These are phyloP conservation scores for Sclerotinia minor DNA, from an alignment of 2,329 filamentous ascomycete genomes.

Conservation along the genomic window DNA sequence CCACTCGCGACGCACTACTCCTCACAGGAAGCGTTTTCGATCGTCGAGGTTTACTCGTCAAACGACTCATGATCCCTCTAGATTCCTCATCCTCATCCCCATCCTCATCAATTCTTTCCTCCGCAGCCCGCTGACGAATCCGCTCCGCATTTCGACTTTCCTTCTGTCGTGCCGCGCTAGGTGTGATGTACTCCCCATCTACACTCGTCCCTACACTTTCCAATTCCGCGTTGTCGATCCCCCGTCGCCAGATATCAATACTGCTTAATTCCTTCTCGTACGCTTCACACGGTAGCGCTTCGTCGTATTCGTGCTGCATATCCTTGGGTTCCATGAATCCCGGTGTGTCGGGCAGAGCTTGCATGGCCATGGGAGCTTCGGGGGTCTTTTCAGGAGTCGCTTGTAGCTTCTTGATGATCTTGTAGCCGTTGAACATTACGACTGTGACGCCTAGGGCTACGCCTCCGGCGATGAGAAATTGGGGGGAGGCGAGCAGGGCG, in stretches of 20 bases:
- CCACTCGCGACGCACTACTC: neutral
- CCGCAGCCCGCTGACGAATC: constrained; percentile 33
- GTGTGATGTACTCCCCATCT: constrained; percentile 42
- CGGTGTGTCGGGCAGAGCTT: neutral
- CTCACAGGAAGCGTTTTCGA: constrained; percentile 3
- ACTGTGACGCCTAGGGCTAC: constrained; percentile 91
- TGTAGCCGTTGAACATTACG: constrained; percentile 94
- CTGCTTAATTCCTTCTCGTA: constrained; percentile 40
- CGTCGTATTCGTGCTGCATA: neutral
- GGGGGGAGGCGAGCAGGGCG: constrained; percentile 80
- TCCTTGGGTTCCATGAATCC: constrained; percentile 17
- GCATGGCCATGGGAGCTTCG: constrained; percentile 28
- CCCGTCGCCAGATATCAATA: constrained; percentile 42
- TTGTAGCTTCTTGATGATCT: constrained; percentile 87
- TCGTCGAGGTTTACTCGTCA: constrained; percentile 11
- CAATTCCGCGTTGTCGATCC: constrained; percentile 39
- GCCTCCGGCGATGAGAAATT: constrained; percentile 91
- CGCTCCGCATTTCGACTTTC: constrained; percentile 28
- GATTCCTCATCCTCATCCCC: neutral
- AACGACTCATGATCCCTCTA: constrained; percentile 6
- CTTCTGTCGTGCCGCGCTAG: constrained; percentile 37
- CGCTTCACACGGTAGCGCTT: constrained; percentile 32
- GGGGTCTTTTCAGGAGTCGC: constrained; percentile 32
- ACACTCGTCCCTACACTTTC: constrained; percentile 40
- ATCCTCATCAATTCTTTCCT: constrained; percentile 25